Evolutionary conservation across 805 yeast species (phyloP).

Genomic region (Pichia rugopelliculosa): DNA sequence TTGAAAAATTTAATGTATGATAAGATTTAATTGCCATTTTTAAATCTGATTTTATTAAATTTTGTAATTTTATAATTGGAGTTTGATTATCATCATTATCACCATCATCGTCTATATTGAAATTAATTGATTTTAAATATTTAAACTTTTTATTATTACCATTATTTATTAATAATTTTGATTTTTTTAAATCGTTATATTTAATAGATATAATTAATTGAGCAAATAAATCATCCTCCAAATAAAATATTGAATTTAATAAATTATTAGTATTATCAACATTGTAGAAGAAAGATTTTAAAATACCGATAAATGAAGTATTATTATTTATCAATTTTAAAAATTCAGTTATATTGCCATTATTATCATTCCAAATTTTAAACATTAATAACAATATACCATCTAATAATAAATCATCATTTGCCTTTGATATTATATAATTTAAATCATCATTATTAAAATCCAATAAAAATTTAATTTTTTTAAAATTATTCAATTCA

Average conservation of each 20-base stretch:
- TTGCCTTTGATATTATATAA: slow-evolving; percentile 59
- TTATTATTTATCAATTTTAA: background rate
- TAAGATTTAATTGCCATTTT: slow-evolving; percentile 41
- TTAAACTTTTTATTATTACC: background rate
- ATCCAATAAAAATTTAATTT: slow-evolving; percentile 55
- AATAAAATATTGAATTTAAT: background rate
- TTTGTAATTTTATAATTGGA: slow-evolving; percentile 31
- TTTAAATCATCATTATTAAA: slow-evolving; percentile 40
- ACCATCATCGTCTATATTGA: background rate
- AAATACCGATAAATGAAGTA: background rate
- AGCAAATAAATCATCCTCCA: background rate
- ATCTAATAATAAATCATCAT: slow-evolving; percentile 45
- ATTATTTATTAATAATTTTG: background rate
- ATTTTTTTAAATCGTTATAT: background rate
- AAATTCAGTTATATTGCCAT: background rate
- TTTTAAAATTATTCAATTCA: slow-evolving; percentile 58
- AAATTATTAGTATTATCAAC: background rate
- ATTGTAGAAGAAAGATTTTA: background rate
- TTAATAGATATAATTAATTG: background rate
- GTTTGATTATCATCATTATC: background rate
- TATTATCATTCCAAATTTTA: background rate
- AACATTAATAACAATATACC: slow-evolving; percentile 18
- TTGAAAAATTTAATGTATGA: slow-evolving; percentile 49
- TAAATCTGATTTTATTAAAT: slow-evolving; percentile 41
- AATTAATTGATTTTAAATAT: background rate